phyloP scores from a whole-genome alignment of 2,329 filamentous ascomycete genomes.

The Myriangium duriaei region DNA sequence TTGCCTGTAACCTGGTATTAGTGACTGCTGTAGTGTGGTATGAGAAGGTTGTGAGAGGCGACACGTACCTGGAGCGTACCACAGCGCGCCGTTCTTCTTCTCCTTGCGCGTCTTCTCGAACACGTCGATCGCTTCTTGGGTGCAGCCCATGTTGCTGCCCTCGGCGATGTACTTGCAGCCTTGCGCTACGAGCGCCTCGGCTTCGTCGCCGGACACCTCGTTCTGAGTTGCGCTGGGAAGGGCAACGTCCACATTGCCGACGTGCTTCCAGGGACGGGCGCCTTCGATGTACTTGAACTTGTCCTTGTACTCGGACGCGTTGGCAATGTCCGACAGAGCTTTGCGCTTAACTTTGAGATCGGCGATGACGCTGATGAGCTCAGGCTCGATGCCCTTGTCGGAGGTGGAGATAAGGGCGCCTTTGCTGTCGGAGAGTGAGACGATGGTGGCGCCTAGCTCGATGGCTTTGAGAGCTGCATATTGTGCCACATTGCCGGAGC shows the following conservation, averaged over 20 bases:
- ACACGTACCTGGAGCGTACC: conserved; percentile 67
- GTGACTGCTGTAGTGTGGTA: neutral
- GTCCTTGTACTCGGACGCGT: conserved; percentile 41
- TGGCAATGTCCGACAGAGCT: conserved; percentile 61
- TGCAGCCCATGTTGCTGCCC: conserved; percentile 98
- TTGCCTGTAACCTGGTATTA: conserved; percentile 41
- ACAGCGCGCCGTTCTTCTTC: conserved; percentile 62
- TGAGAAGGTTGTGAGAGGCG: conserved; percentile 1
- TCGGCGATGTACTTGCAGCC: conserved; percentile 83
- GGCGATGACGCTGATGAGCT: conserved; percentile 68
- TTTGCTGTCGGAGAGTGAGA: conserved; percentile 88
- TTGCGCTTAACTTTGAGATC: conserved; percentile 77
- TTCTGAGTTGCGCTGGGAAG: conserved; percentile 95
- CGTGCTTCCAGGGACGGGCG: conserved; percentile 81
- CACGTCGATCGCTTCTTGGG: conserved; percentile 82
- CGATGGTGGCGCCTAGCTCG: conserved; percentile 83
- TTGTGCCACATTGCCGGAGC: conserved; percentile 95
- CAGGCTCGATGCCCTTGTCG: conserved; percentile 60
- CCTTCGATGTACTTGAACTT: conserved; percentile 80
- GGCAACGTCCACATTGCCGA: conserved; percentile 78
- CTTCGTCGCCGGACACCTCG: conserved; percentile 88
- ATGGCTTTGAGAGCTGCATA: conserved; percentile 94
- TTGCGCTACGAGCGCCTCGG: conserved; percentile 61
- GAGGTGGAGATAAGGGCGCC: conserved; percentile 66
- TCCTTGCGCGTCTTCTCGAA: conserved; percentile 68